A percentile compares a stretch with the other conserved stretches of the same genome.
Conservation (phyloP, 2,329 filamentous ascomycete genomes). For the Teratosphaeria zuluensis region DNA sequence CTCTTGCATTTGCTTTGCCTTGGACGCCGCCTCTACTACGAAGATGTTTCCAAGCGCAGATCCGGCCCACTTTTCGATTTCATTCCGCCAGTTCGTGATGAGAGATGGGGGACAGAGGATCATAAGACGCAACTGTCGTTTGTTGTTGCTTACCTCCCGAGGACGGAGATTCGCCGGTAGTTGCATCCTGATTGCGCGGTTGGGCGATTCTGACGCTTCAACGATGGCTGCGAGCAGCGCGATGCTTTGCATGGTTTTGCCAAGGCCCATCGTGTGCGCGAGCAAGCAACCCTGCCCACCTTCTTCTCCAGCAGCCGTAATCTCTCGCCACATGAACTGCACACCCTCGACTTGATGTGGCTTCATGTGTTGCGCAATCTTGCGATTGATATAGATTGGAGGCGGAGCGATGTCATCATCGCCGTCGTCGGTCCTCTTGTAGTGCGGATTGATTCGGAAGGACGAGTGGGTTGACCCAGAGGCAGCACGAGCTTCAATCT, state of each 20-base stretch:
- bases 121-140: constrained; percentile 51
- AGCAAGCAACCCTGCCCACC: constrained; percentile 65
- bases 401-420: constrained; percentile 29
- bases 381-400: constrained; percentile 54
- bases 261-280: constrained; percentile 83
- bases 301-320: constrained; percentile 45
- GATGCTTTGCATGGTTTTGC: constrained; percentile 84
- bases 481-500: constrained; percentile 13
- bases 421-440: constrained; percentile 47
- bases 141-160: constrained; percentile 4
- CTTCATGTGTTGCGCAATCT: constrained; percentile 60
- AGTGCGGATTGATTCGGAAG: constrained; percentile 54
- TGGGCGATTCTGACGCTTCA: constrained; percentile 51
- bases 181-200: constrained; percentile 50
- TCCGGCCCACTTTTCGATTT: constrained; percentile 59
- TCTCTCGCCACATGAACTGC: constrained; percentile 79
- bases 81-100: constrained; percentile 74
- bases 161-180: constrained; percentile 53
- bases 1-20: constrained; percentile 30
- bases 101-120: constrained; percentile 67
- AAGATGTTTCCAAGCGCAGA: constrained; percentile 46
- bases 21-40: constrained; percentile 42
- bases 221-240: constrained; percentile 68
- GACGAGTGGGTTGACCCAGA: constrained; percentile 10
- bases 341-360: constrained; percentile 73